phyloP scores from a whole-genome alignment of 768 basidiomycete species.

The Leccinellum rugosiceps region DNA sequence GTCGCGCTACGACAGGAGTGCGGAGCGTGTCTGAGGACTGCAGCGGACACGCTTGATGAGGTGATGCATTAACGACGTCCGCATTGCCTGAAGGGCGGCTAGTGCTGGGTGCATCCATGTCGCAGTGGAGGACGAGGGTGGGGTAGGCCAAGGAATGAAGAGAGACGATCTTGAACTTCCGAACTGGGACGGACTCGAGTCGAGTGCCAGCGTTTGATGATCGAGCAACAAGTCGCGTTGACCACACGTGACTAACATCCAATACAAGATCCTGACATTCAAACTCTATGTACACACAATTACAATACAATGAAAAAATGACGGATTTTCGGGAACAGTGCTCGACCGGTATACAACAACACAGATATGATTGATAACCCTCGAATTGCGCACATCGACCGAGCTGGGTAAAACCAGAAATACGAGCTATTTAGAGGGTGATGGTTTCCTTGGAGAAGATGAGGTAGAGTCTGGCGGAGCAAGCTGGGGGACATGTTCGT shows the following conservation, averaged over 20 bases:
- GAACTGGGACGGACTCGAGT: background rate
- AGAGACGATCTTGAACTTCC: background rate
- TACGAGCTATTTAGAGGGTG: background rate
- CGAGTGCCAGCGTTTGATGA: constrained; percentile 8
- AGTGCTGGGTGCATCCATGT: constrained; percentile 21
- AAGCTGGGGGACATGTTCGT: constrained; percentile 5
- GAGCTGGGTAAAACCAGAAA: background rate
- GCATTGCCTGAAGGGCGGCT: constrained; percentile 32
- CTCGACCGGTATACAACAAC: background rate
- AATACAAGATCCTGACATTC: background rate
- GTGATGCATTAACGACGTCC: constrained; percentile 42
- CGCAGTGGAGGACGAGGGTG: background rate
- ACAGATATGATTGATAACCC: background rate
- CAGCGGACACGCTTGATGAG: constrained; percentile 45
- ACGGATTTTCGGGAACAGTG: background rate
- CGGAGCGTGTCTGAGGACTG: constrained; percentile 53
- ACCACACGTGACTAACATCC: constrained; percentile 26
- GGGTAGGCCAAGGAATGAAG: background rate
- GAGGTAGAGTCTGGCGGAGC: constrained; percentile 10
- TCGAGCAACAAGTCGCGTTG: constrained; percentile 28
- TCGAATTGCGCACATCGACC: background rate
- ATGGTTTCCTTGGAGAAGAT: constrained; percentile 17
- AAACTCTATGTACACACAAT: background rate
- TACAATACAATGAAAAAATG: constrained; percentile 9
- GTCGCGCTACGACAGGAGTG: constrained; percentile 31